Base-by-base conservation (phyloP, 2,329 filamentous ascomycete genomes). In the Phyllosticta ampelicida region DNA sequence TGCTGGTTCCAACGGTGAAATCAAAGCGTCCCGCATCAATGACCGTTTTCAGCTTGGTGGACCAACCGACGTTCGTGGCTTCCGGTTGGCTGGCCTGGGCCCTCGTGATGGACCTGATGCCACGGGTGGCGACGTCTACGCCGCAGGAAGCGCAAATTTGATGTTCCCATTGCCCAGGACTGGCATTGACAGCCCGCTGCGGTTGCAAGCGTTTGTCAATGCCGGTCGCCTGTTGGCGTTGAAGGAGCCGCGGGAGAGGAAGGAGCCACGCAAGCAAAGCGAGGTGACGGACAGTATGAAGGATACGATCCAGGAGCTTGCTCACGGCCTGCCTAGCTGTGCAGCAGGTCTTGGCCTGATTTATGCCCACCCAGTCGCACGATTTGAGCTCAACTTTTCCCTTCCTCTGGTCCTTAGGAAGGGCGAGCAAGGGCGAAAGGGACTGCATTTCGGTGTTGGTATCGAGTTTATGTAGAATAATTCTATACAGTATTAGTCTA, bases 311-410 rank as follows among this genome's bases (percentile, higher is more conserved):
- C 78, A 77, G 5, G 86, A 92, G 61, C 74, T 97, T 16, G 77
- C 80, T 19, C 86, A 85, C 56, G 90, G 89, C 3, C 73, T 90
- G 26, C 94, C 94, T 0, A 96, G 89, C 69, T 78, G 90, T 30
- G 87, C 92, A 1, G 92, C 90, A 1, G 94, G 94, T 23, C 75
- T 96, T 11, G 94, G 94, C 0, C 76, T 99, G 20, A 91, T 99
- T 1, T 99, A 99, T 70, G 94, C 91, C 3, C 92, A 97, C 68
- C 91, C 91, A 0, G 86, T 92, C 19, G 94, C 94, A 10, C 78
- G 94, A 58, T 96, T 99, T 63, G 94, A 99, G 76, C 78, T 99
- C 64, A 99, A 99, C 74, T 96, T 99, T 70, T 90, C 88, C 65
- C 72, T 99, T 64, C 94, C 94, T 1, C 71, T 99, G 60, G 86